A percentile compares a stretch with the other conserved stretches of the same genome.
Evolutionary conservation across 2,329 filamentous ascomycete genomes (phyloP).

Genomic region (Diaporthe citriasiana): DNA sequence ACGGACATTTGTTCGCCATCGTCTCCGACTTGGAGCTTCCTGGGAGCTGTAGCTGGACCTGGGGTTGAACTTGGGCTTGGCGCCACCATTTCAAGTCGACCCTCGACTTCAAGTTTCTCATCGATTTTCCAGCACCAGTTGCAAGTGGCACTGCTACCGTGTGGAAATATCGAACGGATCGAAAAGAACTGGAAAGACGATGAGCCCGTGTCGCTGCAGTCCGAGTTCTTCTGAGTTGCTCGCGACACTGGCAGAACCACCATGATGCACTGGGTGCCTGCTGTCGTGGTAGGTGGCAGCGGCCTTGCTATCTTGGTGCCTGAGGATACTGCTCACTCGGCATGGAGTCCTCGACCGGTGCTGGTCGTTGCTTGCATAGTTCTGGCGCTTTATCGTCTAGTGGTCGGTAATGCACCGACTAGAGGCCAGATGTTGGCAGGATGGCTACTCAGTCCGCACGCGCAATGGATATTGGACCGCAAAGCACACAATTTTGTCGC

Average conservation of each 20-base stretch:
- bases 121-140: background rate
- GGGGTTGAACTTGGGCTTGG: background rate
- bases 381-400: background rate
- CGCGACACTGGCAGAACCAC: background rate
- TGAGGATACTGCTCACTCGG: background rate
- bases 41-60: background rate
- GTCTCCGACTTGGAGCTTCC: background rate
- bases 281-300: too few relatives aligned
- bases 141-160: background rate
- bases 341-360: background rate
- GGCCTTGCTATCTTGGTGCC: background rate
- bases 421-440: background rate
- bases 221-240: background rate
- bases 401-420: conserved; percentile 3
- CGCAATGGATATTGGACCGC: background rate
- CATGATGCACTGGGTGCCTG: background rate
- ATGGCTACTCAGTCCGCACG: background rate
- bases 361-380: background rate
- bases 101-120: background rate
- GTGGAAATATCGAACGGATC: too few relatives aligned
- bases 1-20: background rate
- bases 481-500: too few relatives aligned
- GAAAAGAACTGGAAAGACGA: background rate
- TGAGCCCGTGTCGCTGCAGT: background rate
- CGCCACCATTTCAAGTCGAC: background rate